A percentile compares a stretch with the other conserved stretches of the same genome.
These are phyloP conservation scores for Nicotiana knightiana DNA, from an alignment of 257 asterid genomes.

Conservation along the genomic window DNA sequence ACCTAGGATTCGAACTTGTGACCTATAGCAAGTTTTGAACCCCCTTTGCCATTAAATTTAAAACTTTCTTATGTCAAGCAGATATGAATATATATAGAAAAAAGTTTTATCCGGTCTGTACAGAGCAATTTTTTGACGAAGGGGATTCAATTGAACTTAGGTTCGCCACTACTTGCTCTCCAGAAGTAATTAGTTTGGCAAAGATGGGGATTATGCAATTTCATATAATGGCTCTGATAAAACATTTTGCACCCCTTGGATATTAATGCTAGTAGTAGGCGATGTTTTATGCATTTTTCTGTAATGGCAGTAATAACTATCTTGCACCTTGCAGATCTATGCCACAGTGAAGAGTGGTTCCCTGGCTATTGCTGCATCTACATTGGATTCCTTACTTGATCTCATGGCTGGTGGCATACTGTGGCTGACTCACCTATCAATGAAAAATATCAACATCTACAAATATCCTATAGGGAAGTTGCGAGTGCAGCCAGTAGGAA, in stretches of 20 bases:
- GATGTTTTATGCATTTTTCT: not conserved
- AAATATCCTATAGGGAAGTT: conserved; percentile 90
- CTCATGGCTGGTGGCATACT: conserved; percentile 95
- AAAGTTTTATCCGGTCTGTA: no score
- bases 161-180: no score
- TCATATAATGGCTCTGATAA: not conserved
- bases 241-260: not conserved
- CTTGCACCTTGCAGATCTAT: conserved; percentile 39
- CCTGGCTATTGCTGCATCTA: conserved; percentile 91
- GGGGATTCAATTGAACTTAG: no score
- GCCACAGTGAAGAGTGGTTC: conserved; percentile 80
- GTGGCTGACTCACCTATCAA: conserved; percentile 79
- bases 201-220: not conserved
- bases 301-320: not conserved
- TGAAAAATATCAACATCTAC: conserved; percentile 77
- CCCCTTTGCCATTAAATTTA: no score
- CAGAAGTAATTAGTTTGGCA: not conserved
- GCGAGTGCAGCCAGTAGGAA: conserved; percentile 97
- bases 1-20: no score
- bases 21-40: no score
- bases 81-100: no score
- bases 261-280: not conserved
- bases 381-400: conserved; percentile 92
- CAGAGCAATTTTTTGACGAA: no score
- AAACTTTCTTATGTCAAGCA: no score